phyloP scores from a whole-genome alignment of 495 filamentous ascomycete genomes.

The Annulohypoxylon nitens region DNA sequence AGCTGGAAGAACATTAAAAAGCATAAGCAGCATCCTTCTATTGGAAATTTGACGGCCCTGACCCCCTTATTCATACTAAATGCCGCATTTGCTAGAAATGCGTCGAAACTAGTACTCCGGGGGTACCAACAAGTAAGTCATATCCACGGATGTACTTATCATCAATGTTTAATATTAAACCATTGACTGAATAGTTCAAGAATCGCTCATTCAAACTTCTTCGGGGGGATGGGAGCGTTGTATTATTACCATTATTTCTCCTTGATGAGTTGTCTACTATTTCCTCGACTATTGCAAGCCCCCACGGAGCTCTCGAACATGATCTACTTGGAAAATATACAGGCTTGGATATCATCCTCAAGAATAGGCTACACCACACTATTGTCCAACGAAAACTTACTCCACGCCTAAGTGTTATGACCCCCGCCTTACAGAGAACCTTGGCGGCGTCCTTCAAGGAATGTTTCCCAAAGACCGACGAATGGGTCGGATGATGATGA shows the following conservation, averaged over 20 bases:
- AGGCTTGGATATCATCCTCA: constrained; percentile 16
- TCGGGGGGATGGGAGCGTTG: constrained; percentile 14
- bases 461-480: constrained; percentile 12
- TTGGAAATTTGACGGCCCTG: too few species aligned
- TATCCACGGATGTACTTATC: too few species aligned
- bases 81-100: too few species aligned
- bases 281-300: constrained; percentile 15
- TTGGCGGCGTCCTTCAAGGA: constrained; percentile 5
- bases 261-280: constrained; percentile 28
- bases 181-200: too few species aligned
- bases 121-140: too few species aligned
- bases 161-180: too few species aligned
- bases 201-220: too few species aligned
- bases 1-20: too few species aligned
- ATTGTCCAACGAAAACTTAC: constrained; percentile 34
- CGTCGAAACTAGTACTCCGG: too few species aligned
- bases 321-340: constrained; percentile 30
- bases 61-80: too few species aligned
- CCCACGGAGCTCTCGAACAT: constrained; percentile 6
- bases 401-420: constrained; percentile 8
- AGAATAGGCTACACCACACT: constrained; percentile 25
- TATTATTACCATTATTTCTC: constrained; percentile 19
- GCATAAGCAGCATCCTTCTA: too few species aligned
- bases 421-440: neutral
- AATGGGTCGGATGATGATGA: too few species aligned